A percentile compares a stretch with the other conserved stretches of the same genome.
Conservation (phyloP, 345 rosid species). For the Hirschfeldia incana region DNA sequence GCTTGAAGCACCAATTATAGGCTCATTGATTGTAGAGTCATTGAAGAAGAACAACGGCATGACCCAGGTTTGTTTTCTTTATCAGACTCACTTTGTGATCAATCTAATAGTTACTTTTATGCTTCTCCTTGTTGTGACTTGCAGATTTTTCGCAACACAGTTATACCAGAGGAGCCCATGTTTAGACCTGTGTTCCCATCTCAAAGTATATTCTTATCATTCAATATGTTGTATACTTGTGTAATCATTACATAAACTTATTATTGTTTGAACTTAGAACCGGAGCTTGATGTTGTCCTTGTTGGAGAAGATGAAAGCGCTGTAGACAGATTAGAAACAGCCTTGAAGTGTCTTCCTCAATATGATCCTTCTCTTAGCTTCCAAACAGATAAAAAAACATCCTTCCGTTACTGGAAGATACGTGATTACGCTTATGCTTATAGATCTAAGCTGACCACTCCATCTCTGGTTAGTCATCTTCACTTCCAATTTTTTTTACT, state of each 20-base stretch:
- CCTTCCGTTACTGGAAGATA: slow-evolving; percentile 83
- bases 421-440: slow-evolving; percentile 85
- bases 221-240: slow-evolving; percentile 1
- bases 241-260: background rate
- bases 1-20: slow-evolving; percentile 64
- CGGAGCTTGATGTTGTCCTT: slow-evolving; percentile 51
- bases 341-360: slow-evolving; percentile 70
- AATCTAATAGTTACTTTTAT: background rate
- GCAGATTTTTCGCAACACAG: slow-evolving; percentile 65
- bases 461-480: slow-evolving; percentile 54
- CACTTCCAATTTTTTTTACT: background rate
- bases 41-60: slow-evolving; percentile 66
- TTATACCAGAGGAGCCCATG: slow-evolving; percentile 84
- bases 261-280: slow-evolving; percentile 45
- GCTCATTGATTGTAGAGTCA: slow-evolving; percentile 50
- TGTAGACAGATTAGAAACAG: slow-evolving; percentile 58
- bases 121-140: slow-evolving; percentile 12
- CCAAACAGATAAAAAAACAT: slow-evolving; percentile 32
- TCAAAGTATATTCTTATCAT: slow-evolving; percentile 53
- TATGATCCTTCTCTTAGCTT: slow-evolving; percentile 57
- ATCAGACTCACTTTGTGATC: background rate
- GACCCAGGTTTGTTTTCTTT: slow-evolving; percentile 49
- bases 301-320: slow-evolving; percentile 67
- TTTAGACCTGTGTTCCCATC: slow-evolving; percentile 81
- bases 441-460: slow-evolving; percentile 70